phyloP scores from a whole-genome alignment of 73 alveolate species.

The Paramecium primaurelia region DNA sequence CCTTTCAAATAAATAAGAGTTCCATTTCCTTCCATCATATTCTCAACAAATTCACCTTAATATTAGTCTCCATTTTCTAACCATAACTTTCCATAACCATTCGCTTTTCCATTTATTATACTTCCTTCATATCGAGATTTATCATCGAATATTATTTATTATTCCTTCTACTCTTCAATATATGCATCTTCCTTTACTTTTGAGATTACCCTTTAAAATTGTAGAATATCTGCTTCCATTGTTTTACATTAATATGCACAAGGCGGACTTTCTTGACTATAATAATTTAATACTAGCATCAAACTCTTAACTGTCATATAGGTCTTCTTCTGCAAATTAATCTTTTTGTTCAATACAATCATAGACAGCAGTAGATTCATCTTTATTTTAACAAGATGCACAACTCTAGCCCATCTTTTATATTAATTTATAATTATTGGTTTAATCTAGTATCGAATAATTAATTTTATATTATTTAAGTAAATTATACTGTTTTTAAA shows the following conservation, averaged over 20 bases:
- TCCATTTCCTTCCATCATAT: conserved; percentile 76
- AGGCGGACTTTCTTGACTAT: background rate
- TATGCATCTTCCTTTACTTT: background rate
- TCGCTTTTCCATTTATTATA: conserved; percentile 67
- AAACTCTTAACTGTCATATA: background rate
- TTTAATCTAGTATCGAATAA: background rate
- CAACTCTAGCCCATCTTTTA: background rate
- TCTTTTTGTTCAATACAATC: background rate
- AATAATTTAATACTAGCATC: background rate
- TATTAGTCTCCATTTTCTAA: conserved; percentile 72
- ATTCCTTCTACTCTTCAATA: background rate
- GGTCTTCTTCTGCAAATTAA: background rate
- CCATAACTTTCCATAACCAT: conserved; percentile 77
- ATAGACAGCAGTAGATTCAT: background rate
- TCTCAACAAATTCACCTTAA: conserved; percentile 68
- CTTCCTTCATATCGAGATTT: conserved; percentile 75
- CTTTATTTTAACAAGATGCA: background rate
- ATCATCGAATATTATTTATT: conserved; percentile 34
- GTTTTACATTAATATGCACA: background rate
- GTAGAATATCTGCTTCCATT: background rate
- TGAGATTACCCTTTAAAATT: background rate
- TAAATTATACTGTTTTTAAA: background rate
- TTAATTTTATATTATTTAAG: background rate
- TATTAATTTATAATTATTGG: background rate
- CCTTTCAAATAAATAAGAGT: conserved; percentile 65